Evolutionary conservation across 257 asterid species (phyloP).

Genomic region (Eustoma russellianum): DNA sequence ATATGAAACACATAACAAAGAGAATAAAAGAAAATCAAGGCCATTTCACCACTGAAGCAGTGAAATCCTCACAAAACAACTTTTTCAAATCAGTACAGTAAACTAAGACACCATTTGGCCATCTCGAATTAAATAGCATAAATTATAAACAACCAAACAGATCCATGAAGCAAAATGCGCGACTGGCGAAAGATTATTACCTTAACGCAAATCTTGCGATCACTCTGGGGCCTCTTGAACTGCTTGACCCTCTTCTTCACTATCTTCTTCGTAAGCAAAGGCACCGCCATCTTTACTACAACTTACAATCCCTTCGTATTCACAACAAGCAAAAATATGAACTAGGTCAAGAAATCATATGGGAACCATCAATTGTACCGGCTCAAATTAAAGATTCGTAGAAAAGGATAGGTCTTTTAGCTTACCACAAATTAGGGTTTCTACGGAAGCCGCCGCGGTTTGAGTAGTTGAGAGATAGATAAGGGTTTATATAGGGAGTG

Average conservation of each 20-base stretch:
- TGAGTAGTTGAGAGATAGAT: too few species aligned
- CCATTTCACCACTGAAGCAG: too few species aligned
- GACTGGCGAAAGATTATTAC: not conserved
- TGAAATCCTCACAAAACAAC: too few species aligned
- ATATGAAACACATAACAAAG: too few species aligned
- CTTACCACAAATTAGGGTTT: constrained; percentile 13
- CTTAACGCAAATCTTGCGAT: constrained; percentile 29
- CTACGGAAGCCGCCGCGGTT: constrained; percentile 2
- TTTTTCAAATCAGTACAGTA: too few species aligned
- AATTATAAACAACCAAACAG: not conserved
- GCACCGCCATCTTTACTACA: constrained; percentile 19
- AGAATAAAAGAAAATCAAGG: too few species aligned
- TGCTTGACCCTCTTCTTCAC: constrained; percentile 28
- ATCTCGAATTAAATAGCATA: not conserved
- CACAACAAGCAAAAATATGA: not conserved
- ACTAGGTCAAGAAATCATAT: not conserved
- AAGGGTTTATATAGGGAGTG: not conserved
- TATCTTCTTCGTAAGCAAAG: constrained; percentile 23
- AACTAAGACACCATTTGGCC: too few species aligned
- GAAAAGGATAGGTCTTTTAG: not conserved
- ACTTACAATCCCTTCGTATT: constrained; percentile 1
- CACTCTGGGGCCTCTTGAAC: constrained; percentile 32
- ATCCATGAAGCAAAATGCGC: too few species aligned
- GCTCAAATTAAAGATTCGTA: too few species aligned
- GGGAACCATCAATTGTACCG: not conserved